Percentiles rank a stretch among this genome's conserved stretches.
These are phyloP conservation scores for Boletellus sp. DNA, from an alignment of 768 basidiomycete species.

Conservation along the genomic window DNA sequence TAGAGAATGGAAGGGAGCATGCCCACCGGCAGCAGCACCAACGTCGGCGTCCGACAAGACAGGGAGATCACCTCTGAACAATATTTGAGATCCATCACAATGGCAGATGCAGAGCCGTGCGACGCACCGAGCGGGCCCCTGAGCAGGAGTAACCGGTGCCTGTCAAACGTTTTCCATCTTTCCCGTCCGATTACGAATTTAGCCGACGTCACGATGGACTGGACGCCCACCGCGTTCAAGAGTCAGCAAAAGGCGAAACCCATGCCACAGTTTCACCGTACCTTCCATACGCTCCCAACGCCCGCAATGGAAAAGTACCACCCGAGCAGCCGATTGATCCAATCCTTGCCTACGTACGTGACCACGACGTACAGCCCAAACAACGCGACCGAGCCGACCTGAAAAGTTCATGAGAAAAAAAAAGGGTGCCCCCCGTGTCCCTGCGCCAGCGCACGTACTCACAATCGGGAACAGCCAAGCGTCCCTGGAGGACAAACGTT, in stretches of 20 bases:
- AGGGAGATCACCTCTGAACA: conserved; percentile 35
- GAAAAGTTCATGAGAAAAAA: background rate
- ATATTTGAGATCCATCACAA: conserved; percentile 6
- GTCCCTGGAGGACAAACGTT: conserved; percentile 61
- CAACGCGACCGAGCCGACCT: conserved; percentile 70
- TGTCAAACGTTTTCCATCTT: conserved; percentile 58
- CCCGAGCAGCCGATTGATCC: conserved; percentile 78
- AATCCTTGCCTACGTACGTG: conserved; percentile 71
- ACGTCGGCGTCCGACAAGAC: conserved; percentile 56
- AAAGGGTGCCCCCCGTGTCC: background rate
- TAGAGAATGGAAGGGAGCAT: conserved; percentile 65
- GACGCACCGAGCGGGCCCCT: conserved; percentile 45
- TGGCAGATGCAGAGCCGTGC: conserved; percentile 1
- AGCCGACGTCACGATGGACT: conserved; percentile 53
- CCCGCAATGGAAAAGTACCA: conserved; percentile 71
- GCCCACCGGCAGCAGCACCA: conserved; percentile 56
- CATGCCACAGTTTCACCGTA: conserved; percentile 3
- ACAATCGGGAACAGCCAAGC: conserved; percentile 78
- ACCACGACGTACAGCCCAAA: conserved; percentile 68
- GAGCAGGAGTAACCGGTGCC: conserved; percentile 40
- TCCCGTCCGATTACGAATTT: conserved; percentile 46
- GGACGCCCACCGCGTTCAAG: background rate
- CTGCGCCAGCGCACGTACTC: conserved; percentile 26
- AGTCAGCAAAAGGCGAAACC: background rate
- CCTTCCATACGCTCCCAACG: conserved; percentile 68